phyloP scores from a whole-genome alignment of 2,329 filamentous ascomycete species.

The Bipolaris oryzae region DNA sequence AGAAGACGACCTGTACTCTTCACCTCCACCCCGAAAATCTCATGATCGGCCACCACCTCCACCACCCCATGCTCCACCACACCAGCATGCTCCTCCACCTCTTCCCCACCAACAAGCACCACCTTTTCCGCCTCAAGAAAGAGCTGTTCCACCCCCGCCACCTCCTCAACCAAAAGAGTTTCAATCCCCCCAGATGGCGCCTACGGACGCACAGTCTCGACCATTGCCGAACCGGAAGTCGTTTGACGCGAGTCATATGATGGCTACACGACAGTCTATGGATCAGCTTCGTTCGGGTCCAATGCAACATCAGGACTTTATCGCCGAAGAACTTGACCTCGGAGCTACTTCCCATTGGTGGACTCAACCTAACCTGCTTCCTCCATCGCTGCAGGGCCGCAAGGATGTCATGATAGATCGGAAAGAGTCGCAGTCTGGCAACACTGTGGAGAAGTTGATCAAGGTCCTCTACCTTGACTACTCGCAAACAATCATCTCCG shows the following conservation, averaged over 20 bases:
- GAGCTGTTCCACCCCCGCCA: constrained; percentile 50
- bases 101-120: constrained; percentile 50
- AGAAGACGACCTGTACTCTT: constrained; percentile 48
- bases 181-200: constrained; percentile 36
- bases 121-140: constrained; percentile 43
- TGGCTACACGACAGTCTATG: constrained; percentile 66
- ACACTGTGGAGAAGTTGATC: constrained; percentile 77
- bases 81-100: constrained; percentile 43
- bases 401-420: constrained; percentile 83
- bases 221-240: constrained; percentile 62
- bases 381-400: constrained; percentile 80
- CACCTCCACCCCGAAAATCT: constrained; percentile 45
- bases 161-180: constrained; percentile 43
- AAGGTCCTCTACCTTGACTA: constrained; percentile 95
- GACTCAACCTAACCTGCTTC: constrained; percentile 78
- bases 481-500: constrained; percentile 88
- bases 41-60: constrained; percentile 45
- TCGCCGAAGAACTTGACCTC: constrained; percentile 86
- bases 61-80: constrained; percentile 45
- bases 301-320: constrained; percentile 71
- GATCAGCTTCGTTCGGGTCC: constrained; percentile 72
- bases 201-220: constrained; percentile 52
- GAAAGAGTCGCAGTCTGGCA: constrained; percentile 77
- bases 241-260: constrained; percentile 65
- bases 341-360: constrained; percentile 81